Evolutionary conservation across 2,329 filamentous ascomycete species (phyloP), one percentile per base, ranked within the genome.

Genomic region (Botrytis galanthina): DNA sequence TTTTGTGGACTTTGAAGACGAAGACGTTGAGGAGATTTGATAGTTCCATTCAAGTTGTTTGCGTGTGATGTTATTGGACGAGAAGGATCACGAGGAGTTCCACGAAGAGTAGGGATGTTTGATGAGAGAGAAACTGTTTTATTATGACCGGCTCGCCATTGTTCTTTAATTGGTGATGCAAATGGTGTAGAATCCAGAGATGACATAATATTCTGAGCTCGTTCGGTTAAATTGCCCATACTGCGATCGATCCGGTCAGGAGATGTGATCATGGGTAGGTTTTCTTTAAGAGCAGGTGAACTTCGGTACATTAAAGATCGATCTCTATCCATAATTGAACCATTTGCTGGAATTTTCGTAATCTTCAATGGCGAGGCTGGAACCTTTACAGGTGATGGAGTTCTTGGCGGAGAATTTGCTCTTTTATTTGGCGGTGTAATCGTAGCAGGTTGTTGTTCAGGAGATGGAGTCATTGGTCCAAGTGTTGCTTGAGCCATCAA

Each of bases 1-100:
- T 92, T 95, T 78, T 92, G 91, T 0, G 91, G 87, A 22, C 89
- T 91, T 75, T 93, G 91, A 18, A 93, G 86, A 18, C 92, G 90
- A 48, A 93, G 84, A 77, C 90, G 81, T 69, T 80, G 80, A 9
- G 80, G 80, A 3, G 78, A 77, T 74, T 75, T 80, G 7, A 29
- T 57, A 16, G 10, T 68, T 14, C 63, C 62, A 20, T 67, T 67
- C 6, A 51, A 8, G 8, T 51, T 67, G 44, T 67, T 67, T 48
- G 73, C 64, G n/a, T 75, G 74, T 63, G 73, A 77, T 39, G 77
- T 75, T 35, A 74, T 69, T 69, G 77, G 75, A 69, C 76, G 75
- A 39, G 78, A 72, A 51, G 78, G 77, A 20, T 76, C 75, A 29
- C 75, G 73, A 20, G 78, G 76, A 9, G 75, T 76, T n/a, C 76